Evolutionary conservation across 2,329 filamentous ascomycete genomes (phyloP).

Genomic region (Acarospora socialis): DNA sequence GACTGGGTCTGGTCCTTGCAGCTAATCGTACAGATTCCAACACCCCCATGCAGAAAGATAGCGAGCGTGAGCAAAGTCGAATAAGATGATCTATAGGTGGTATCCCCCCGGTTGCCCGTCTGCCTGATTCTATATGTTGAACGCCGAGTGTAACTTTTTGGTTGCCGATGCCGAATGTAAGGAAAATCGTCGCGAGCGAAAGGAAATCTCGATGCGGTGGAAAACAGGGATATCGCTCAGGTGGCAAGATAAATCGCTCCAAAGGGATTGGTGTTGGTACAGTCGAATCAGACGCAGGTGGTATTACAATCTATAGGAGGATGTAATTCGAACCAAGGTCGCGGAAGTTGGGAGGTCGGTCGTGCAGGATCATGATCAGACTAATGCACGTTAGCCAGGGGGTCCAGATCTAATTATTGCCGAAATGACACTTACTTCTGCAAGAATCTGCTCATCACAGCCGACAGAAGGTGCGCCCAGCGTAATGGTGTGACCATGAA

Average conservation of each 20-base stretch:
- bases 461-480: no score
- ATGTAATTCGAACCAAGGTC: no score
- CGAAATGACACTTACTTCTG: no score
- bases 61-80: background rate
- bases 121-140: slow-evolving; percentile 4
- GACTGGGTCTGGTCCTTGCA: no score
- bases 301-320: no score
- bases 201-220: background rate
- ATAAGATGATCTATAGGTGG: slow-evolving; percentile 13
- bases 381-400: no score
- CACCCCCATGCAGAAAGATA: background rate
- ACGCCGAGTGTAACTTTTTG: slow-evolving; percentile 10
- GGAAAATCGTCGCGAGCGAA: slow-evolving; percentile 7
- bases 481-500: no score
- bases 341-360: no score
- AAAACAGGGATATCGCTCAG: slow-evolving; percentile 3
- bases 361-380: no score
- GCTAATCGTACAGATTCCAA: background rate
- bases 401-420: no score
- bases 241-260: slow-evolving; percentile 2
- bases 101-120: slow-evolving; percentile 10
- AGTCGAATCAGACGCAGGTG: no score
- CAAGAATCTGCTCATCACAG: no score
- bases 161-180: slow-evolving; percentile 6
- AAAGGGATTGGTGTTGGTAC: slow-evolving; percentile 10